Evolutionary conservation across 2,329 filamentous ascomycete genomes (phyloP).

Genomic region (Sporothrix inflata): DNA sequence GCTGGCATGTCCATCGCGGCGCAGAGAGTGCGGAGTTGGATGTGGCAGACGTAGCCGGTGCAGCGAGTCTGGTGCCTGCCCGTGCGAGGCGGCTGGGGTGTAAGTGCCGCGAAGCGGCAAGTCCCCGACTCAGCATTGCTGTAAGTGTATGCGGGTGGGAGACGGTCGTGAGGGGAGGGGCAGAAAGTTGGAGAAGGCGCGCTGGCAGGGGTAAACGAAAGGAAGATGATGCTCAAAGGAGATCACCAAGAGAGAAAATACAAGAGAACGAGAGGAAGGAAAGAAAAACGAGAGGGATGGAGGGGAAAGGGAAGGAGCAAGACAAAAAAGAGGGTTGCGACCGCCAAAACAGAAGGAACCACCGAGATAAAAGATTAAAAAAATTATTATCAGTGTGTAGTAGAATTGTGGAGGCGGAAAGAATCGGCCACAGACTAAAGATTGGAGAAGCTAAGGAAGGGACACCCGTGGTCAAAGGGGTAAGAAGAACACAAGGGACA

Average conservation of each 20-base stretch:
- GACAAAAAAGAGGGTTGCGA: neutral
- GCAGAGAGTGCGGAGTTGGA: neutral
- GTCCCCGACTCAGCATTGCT: slow-evolving; percentile 34
- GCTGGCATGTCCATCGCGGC: slow-evolving; percentile 27
- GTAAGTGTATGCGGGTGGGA: neutral
- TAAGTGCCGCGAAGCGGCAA: slow-evolving; percentile 30
- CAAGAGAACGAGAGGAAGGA: neutral
- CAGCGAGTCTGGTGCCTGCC: slow-evolving; percentile 13
- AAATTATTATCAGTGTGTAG: slow-evolving; percentile 11
- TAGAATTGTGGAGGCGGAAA: slow-evolving; percentile 26
- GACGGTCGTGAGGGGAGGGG: slow-evolving; percentile 19
- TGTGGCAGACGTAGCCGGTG: neutral
- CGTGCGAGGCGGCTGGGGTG: slow-evolving; percentile 23
- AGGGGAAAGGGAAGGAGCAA: slow-evolving; percentile 17
- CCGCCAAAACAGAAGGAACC: slow-evolving; percentile 17
- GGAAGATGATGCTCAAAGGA: neutral
- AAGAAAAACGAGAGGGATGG: neutral
- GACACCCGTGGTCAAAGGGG: neutral
- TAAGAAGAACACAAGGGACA: slow-evolving; percentile 5
- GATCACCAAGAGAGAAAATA: slow-evolving; percentile 1
- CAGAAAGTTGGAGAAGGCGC: slow-evolving; percentile 18
- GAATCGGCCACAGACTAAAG: slow-evolving; percentile 26
- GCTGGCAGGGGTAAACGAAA: slow-evolving; percentile 5
- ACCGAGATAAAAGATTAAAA: slow-evolving; percentile 26
- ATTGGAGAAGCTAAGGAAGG: slow-evolving; percentile 23